Base-by-base conservation (phyloP, 768 basidiomycete genomes). In the Mycena galopus region DNA sequence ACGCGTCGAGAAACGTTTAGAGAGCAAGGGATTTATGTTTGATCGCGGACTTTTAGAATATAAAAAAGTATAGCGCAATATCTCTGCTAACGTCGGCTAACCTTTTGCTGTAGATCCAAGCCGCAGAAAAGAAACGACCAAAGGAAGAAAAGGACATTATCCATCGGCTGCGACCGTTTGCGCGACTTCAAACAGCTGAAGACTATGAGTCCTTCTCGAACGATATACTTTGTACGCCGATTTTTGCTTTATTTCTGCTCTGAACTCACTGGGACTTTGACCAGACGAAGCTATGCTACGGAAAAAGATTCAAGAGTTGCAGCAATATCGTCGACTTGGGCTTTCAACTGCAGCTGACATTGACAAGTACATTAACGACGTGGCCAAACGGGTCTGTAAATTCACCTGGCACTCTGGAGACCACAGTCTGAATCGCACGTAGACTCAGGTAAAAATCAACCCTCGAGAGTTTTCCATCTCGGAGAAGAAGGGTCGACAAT, bases 121-220 rank as follows among this genome's bases (percentile, higher is more conserved):
- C 95, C 12, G 88, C 89, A 3, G 97, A 99, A 75, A 94, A 97
- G 84, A 98, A 98, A 80, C 87, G 96, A 21, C 89, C 89, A 10
- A 92, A 94, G 76, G 97, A 98, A 73, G 97, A 99, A 77, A 91
- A 94, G 74, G 98, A 99, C 73, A 92, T 98, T 66, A 82, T 96
- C 27, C 91, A 95, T 76, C 91, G 96, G 29, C 87, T 97, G 65
- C 93, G 97, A 74, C 95, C 96, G 3, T 98, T 98, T 81, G 90
- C 97, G 30, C 90, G 92, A 64, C 84, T 99, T 39, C 96, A 98
- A 79, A 96, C 96, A 0, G 93, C 94, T 1, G 91, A 94, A 69
- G 97, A 99, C 78, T 97, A 93, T 76, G 98, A 99, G 79, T 86
- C 86, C 4, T 94, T 99, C 78, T 86, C 93, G 6, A 88, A 96